phyloP scores from a whole-genome alignment of 1,284 basidiomycete genomes.

The Pascua sp. region DNA sequence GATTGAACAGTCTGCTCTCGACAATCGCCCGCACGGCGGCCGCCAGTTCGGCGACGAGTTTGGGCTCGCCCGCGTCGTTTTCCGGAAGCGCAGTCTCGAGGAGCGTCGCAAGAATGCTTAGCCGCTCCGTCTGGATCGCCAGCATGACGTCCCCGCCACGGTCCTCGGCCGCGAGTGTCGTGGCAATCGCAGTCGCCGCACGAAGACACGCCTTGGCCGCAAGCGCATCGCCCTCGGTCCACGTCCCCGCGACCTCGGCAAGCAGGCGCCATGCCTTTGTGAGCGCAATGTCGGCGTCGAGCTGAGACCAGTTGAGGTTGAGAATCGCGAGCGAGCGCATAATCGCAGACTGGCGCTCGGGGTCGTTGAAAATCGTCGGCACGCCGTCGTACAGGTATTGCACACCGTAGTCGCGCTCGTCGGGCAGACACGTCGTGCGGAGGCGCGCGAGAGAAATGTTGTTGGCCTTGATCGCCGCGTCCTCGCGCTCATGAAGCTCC shows the following conservation, averaged over 20 bases:
- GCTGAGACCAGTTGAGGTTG: constrained; percentile 65
- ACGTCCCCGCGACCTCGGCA: constrained; percentile 63
- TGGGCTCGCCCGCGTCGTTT: constrained; percentile 51
- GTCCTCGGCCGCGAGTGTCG: constrained; percentile 64
- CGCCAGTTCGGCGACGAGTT: constrained; percentile 56
- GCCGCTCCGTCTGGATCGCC: constrained; percentile 69
- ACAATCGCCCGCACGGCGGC: constrained; percentile 65
- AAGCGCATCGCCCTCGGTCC: constrained; percentile 59
- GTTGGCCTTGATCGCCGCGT: constrained; percentile 21
- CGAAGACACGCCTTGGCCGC: constrained; percentile 60
- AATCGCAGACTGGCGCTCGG: constrained; percentile 46
- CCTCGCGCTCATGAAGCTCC: constrained; percentile 36
- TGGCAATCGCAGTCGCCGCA: constrained; percentile 63
- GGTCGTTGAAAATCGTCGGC: constrained; percentile 28
- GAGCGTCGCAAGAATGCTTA: constrained; percentile 69
- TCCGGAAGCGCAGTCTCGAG: constrained; percentile 64
- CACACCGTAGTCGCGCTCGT: constrained; percentile 74
- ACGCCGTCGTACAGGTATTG: constrained; percentile 62
- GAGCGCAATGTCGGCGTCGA: constrained; percentile 70
- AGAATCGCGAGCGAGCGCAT: constrained; percentile 48
- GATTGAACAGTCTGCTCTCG: constrained; percentile 68
- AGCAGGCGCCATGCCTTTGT: constrained; percentile 75
- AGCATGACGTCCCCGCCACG: constrained; percentile 80
- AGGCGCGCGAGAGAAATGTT: constrained; percentile 50
- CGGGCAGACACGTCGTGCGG: constrained; percentile 60